phyloP scores from a whole-genome alignment of 1,284 basidiomycete genomes.

The Schizophyllum amplum region DNA sequence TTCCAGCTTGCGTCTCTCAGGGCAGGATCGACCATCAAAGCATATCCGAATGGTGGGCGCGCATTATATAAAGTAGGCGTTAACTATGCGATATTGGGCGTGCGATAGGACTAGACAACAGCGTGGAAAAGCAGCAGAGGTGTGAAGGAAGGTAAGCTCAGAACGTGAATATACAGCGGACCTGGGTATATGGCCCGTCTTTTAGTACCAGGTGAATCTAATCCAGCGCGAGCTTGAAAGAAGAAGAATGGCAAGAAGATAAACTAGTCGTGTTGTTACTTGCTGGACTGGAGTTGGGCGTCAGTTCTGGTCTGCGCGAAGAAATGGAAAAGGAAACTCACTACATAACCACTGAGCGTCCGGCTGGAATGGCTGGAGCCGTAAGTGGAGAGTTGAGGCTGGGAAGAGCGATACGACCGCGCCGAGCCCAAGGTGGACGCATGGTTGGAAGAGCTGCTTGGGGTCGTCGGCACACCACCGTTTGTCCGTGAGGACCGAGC shows the following conservation, averaged over 20 bases:
- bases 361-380: conserved; percentile 38
- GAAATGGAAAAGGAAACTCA: conserved; percentile 19
- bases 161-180: conserved; percentile 34
- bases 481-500: conserved; percentile 59
- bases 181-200: conserved; percentile 33
- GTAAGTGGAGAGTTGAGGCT: conserved; percentile 44
- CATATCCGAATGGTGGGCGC: neutral
- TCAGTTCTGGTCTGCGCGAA: neutral
- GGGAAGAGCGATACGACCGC: conserved; percentile 45
- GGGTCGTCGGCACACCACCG: conserved; percentile 48
- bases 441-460: conserved; percentile 39
- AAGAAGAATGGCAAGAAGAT: neutral
- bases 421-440: conserved; percentile 39
- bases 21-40: neutral
- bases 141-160: conserved; percentile 13
- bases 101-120: neutral
- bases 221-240: conserved; percentile 8
- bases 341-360: conserved; percentile 44
- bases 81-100: neutral
- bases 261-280: neutral
- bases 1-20: neutral
- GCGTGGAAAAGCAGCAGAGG: neutral
- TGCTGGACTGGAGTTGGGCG: neutral
- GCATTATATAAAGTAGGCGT: neutral
- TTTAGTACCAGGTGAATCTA: conserved; percentile 39